Evolutionary conservation across 345 rosid genomes (phyloP), one percentile per base, ranked within the genome.

Genomic region (Linum trigynum): DNA sequence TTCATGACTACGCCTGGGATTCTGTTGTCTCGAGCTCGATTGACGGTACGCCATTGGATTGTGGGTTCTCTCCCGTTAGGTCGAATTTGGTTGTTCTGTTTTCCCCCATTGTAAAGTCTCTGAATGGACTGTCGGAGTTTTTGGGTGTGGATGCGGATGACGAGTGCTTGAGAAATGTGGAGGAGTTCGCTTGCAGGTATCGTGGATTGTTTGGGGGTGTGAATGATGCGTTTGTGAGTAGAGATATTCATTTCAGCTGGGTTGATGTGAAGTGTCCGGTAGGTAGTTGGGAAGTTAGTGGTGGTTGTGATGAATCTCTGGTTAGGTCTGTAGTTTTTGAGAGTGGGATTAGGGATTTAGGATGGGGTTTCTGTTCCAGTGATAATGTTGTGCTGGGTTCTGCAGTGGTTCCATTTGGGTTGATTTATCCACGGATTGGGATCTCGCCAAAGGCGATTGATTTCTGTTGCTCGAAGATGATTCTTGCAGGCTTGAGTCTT

Each of bases 1-100:
- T 87, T 61, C 89, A 85, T 50, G 96, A 86, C 74, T 94, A 88
- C 78, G 79, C 86, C 16, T 88, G 97, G 97, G 97, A 90, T 55
- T 72, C 76, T 1, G 71, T 74, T 68, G 71, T 76, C 41, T 76
- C 74, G 32, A 84, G 78, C 66, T 69, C 81, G 12, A 68, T 62
- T 40, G 57, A 68, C 41, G 84, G 84, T 78, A 71, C 72, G 32
- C 32, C 32, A 23, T 23, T 23, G 32, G 32, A 75, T 38, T 63
- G 51, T 61, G 72, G 59, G 68, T 74, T 5, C 64, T 69, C 72
- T 62, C n/a, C 62, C 11, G 75, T 84, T 48, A 78, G 78, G 70
- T 78, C 96, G 59, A 94, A 82, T 84, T 79, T 90, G 72, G 97
- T 94, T 4, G 76, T 88, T 68, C 58, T 94, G 75, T 72, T 90